Evolutionary conservation across 192 early-diverging fungal genomes (phyloP).

Genomic region (Geosiphon pyriformis): DNA sequence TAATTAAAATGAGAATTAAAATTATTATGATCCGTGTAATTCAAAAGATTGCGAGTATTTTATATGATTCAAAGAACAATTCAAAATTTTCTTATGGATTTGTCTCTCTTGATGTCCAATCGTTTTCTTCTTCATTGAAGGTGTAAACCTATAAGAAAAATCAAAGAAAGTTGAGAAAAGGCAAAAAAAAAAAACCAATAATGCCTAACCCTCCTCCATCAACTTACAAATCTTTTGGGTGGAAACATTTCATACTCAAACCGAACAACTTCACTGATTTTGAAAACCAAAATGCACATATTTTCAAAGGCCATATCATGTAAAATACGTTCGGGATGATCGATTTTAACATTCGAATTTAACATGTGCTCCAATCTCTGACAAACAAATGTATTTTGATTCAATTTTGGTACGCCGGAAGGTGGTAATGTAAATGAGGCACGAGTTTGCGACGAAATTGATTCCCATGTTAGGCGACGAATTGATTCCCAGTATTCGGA

Average conservation of each 20-base stretch:
- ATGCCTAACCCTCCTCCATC: background rate
- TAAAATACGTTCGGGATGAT: slow-evolving; percentile 48
- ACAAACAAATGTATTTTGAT: slow-evolving; percentile 52
- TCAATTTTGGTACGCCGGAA: slow-evolving; percentile 45
- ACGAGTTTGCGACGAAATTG: slow-evolving; percentile 47
- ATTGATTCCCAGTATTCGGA: slow-evolving; percentile 67
- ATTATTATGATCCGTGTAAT: too few relatives aligned
- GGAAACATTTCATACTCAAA: slow-evolving; percentile 46
- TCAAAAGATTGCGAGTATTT: too few relatives aligned
- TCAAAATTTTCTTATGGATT: background rate
- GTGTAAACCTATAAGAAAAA: background rate
- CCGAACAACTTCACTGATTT: slow-evolving; percentile 57
- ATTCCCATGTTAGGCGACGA: slow-evolving; percentile 51
- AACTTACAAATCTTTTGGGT: slow-evolving; percentile 46
- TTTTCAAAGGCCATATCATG: slow-evolving; percentile 72
- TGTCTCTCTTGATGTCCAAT: background rate
- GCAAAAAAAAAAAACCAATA: background rate
- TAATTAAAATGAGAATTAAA: too few relatives aligned
- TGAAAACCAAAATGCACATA: slow-evolving; percentile 67
- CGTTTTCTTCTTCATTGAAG: background rate
- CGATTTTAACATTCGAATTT: slow-evolving; percentile 24
- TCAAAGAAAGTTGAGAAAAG: background rate
- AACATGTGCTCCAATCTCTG: slow-evolving; percentile 49
- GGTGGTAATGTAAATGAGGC: slow-evolving; percentile 71
- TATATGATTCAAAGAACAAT: too few relatives aligned